phyloP scores from a whole-genome alignment of 2,329 filamentous ascomycete species.

The Byssochlamys sp. region DNA sequence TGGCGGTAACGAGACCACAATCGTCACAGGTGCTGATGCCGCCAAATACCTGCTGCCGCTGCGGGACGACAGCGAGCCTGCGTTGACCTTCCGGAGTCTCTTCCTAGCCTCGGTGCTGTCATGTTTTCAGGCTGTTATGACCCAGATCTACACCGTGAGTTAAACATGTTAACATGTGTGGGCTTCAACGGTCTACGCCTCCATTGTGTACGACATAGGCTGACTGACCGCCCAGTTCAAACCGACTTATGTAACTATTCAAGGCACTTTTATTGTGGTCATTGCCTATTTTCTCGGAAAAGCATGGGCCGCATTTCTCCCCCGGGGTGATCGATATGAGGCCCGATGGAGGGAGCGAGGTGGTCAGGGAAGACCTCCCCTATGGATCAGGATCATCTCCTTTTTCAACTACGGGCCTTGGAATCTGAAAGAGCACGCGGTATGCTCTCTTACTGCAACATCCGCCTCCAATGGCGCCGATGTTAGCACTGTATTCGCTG shows the following conservation, averaged over 20 bases:
- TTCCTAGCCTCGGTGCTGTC: constrained; percentile 42
- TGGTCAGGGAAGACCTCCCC: constrained; percentile 34
- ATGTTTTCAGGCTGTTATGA: constrained; percentile 47
- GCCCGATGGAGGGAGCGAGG: constrained; percentile 38
- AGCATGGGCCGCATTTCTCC: constrained; percentile 39
- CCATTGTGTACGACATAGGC: not conserved
- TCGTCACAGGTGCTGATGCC: constrained; percentile 45
- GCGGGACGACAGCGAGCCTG: constrained; percentile 44
- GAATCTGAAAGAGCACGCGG: constrained; percentile 48
- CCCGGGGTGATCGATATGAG: constrained; percentile 44
- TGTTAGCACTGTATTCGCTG: constrained; percentile 36
- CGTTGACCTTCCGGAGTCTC: constrained; percentile 46
- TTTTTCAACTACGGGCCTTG: constrained; percentile 46
- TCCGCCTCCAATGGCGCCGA: constrained; percentile 43
- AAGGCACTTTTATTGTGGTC: constrained; percentile 48
- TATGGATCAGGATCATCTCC: constrained; percentile 30
- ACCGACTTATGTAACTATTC: constrained; percentile 40
- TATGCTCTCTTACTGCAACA: constrained; percentile 46
- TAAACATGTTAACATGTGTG: not conserved
- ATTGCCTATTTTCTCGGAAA: constrained; percentile 49
- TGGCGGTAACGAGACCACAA: constrained; percentile 35
- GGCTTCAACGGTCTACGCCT: not conserved
- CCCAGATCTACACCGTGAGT: constrained; percentile 45
- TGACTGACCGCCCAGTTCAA: constrained; percentile 37
- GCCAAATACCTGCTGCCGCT: constrained; percentile 41